phyloP scores from a whole-genome alignment of 2,329 filamentous ascomycete species.

The Zymoseptoria crescenta region DNA sequence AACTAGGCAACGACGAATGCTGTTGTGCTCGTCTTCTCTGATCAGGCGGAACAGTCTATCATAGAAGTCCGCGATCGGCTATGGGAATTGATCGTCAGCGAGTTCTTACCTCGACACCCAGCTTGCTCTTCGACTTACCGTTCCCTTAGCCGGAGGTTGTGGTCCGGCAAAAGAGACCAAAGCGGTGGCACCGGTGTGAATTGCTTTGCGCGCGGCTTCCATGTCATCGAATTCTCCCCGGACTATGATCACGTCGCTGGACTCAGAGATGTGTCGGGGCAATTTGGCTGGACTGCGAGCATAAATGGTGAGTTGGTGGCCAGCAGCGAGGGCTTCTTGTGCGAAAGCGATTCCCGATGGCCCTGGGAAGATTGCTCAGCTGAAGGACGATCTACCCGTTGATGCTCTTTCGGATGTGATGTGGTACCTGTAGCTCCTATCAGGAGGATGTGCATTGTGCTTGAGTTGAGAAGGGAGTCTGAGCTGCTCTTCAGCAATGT shows the following conservation, averaged over 20 bases:
- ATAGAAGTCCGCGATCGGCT: slow-evolving; percentile 15
- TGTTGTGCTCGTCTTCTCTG: not conserved
- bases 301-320: slow-evolving; percentile 16
- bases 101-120: not conserved
- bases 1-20: slow-evolving; percentile 9
- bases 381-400: not conserved
- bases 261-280: slow-evolving; percentile 2
- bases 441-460: slow-evolving; percentile 17
- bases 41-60: slow-evolving; percentile 11
- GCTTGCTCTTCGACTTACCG: slow-evolving; percentile 4
- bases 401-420: not conserved
- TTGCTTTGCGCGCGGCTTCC: slow-evolving; percentile 5
- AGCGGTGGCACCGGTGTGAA: slow-evolving; percentile 11
- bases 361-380: slow-evolving; percentile 2
- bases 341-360: slow-evolving; percentile 16
- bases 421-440: slow-evolving; percentile 15
- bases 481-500: not conserved
- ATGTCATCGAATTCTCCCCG: slow-evolving; percentile 14
- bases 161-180: slow-evolving; percentile 18
- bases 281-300: slow-evolving; percentile 17
- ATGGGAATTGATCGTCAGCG: not conserved
- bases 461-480: slow-evolving; percentile 2
- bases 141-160: slow-evolving; percentile 7
- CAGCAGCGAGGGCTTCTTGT: slow-evolving; percentile 12
- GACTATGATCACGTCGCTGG: slow-evolving; percentile 10